These are phyloP conservation scores for Trypanosoma avium DNA, from an alignment of 208 protist genomes.

Conservation along the genomic window DNA sequence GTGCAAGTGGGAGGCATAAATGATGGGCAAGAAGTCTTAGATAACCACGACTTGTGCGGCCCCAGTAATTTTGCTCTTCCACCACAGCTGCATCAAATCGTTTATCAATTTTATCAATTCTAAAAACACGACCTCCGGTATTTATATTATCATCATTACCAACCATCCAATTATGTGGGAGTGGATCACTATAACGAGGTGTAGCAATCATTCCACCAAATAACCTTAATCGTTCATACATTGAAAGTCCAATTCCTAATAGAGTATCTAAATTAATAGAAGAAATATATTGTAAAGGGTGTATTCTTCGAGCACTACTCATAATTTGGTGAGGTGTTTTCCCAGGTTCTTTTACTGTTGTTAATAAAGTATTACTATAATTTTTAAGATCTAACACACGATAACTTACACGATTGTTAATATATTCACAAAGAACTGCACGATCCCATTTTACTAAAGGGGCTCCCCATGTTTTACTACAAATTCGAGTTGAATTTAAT, in stretches of 20 bases:
- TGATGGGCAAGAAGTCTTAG: slow-evolving; percentile 23
- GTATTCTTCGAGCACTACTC: slow-evolving; percentile 19
- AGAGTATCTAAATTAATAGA: slow-evolving; percentile 27
- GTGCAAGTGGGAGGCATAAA: slow-evolving; percentile 13
- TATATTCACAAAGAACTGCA: background rate
- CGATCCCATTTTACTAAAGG: slow-evolving; percentile 17
- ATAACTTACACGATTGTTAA: background rate
- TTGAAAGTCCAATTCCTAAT: slow-evolving; percentile 13
- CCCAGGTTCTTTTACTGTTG: too few relatives aligned
- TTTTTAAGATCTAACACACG: background rate
- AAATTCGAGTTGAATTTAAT: background rate
- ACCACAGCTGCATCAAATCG: slow-evolving; percentile 23
- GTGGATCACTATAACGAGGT: slow-evolving; percentile 26
- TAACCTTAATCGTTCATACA: slow-evolving; percentile 14
- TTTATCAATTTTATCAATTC: slow-evolving; percentile 31
- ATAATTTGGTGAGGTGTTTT: too few relatives aligned
- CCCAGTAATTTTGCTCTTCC: slow-evolving; percentile 31
- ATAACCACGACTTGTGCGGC: slow-evolving; percentile 16
- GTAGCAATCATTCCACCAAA: slow-evolving; percentile 22
- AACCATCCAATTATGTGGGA: slow-evolving; percentile 34
- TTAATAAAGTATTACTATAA: background rate
- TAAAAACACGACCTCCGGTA: slow-evolving; percentile 6
- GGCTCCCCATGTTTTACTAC: slow-evolving; percentile 15
- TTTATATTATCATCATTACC: background rate
- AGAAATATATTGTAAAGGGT: slow-evolving; percentile 26